phyloP scores from a whole-genome alignment of 805 yeast genomes.

The Metschnikowia orientalis region DNA sequence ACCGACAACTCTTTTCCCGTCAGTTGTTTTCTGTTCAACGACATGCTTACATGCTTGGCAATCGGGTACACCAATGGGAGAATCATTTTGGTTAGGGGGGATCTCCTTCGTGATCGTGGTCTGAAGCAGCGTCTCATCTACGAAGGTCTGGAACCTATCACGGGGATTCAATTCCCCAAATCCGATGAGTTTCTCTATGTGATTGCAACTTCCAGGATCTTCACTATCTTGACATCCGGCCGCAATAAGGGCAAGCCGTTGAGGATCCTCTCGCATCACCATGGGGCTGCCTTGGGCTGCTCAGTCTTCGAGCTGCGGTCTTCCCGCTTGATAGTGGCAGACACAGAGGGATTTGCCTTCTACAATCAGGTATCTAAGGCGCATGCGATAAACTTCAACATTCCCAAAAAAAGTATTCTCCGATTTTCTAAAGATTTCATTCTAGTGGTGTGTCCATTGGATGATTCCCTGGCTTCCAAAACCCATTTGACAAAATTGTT shows the following conservation, averaged over 20 bases:
- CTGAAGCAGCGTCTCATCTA: slow-evolving; percentile 79
- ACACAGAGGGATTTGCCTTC: slow-evolving; percentile 57
- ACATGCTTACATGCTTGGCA: slow-evolving; percentile 59
- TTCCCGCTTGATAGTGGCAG: slow-evolving; percentile 59
- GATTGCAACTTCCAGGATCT: slow-evolving; percentile 66
- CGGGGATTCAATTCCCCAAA: slow-evolving; percentile 62
- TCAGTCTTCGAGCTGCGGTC: slow-evolving; percentile 37
- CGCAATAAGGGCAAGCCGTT: slow-evolving; percentile 65
- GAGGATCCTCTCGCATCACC: slow-evolving; percentile 39
- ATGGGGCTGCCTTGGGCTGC: slow-evolving; percentile 51
- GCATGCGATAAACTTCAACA: slow-evolving; percentile 51
- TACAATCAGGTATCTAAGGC: slow-evolving; percentile 55
- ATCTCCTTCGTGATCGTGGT: slow-evolving; percentile 81
- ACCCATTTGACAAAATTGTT: slow-evolving; percentile 50
- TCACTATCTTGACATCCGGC: slow-evolving; percentile 74
- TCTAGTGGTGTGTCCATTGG: slow-evolving; percentile 50
- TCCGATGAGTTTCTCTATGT: slow-evolving; percentile 55
- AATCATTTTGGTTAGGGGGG: slow-evolving; percentile 81
- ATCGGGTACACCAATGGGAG: slow-evolving; percentile 83
- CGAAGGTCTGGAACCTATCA: slow-evolving; percentile 74
- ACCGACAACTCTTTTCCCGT: slow-evolving; percentile 78
- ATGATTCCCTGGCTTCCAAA: slow-evolving; percentile 20
- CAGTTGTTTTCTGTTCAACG: slow-evolving; percentile 54
- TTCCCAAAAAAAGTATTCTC: slow-evolving; percentile 50
- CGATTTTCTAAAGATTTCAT: slow-evolving; percentile 50